These are phyloP conservation scores for Trichoderma semiorbis DNA, from an alignment of 2,329 filamentous ascomycete species.

Conservation along the genomic window DNA sequence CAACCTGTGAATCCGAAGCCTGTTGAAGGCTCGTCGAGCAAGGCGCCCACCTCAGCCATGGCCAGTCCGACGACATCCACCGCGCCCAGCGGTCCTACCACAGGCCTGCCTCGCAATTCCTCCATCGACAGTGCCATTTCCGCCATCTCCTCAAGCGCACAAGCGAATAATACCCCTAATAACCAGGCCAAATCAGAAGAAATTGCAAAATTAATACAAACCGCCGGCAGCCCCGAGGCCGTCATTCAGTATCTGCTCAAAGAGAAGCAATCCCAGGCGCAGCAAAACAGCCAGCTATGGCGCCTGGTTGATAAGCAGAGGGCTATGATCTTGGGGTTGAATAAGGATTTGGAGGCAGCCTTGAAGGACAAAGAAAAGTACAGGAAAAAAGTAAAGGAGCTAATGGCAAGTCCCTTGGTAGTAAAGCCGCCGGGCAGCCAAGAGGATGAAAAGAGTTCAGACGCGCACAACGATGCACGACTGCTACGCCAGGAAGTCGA, in stretches of 20 bases:
- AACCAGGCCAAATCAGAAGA: constrained; percentile 63
- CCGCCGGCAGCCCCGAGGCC: constrained; percentile 84
- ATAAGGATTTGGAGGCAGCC: constrained; percentile 87
- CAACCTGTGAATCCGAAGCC: constrained; percentile 44
- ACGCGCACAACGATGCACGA: constrained; percentile 12
- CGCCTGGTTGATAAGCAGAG: constrained; percentile 93
- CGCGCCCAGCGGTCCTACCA: constrained; percentile 32
- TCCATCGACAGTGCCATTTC: constrained; percentile 95
- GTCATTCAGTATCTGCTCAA: constrained; percentile 84
- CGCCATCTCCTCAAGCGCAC: constrained; percentile 60
- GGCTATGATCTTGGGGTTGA: constrained; percentile 87
- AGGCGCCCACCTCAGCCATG: constrained; percentile 42
- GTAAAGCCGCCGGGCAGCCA: constrained; percentile 27
- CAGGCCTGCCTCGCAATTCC: constrained; percentile 61
- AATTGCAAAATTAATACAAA: constrained; percentile 72
- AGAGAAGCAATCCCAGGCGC: constrained; percentile 83
- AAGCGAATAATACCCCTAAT: constrained; percentile 52
- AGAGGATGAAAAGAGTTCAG: constrained; percentile 18
- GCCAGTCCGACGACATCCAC: constrained; percentile 43
- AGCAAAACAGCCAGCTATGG: constrained; percentile 93
- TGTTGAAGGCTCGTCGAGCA: constrained; percentile 38
- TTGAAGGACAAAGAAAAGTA: constrained; percentile 95
- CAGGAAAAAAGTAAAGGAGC: constrained; percentile 82
- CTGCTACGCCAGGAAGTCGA: constrained; percentile 27
- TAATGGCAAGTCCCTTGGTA: constrained; percentile 43